Evolutionary conservation across 108 stramenopile genomes (phyloP), one percentile per base, ranked within the genome.

Genomic region (Aureococcus anophagefferens): DNA sequence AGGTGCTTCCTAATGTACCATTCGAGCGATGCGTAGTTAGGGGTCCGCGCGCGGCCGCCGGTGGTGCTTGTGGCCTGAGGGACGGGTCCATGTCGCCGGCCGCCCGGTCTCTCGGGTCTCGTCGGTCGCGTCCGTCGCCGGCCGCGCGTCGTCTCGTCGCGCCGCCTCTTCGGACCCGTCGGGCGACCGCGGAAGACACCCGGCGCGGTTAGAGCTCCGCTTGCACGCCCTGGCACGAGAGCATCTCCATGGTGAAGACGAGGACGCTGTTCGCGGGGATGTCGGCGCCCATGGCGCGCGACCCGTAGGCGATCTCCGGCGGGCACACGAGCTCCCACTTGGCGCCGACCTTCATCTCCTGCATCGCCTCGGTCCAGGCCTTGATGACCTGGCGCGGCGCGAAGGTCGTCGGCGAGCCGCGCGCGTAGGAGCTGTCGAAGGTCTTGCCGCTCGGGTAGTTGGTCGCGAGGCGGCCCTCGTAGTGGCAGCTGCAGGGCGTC

Each of bases 401-500:
- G 45, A 72, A 72, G 44, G n/a, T 35, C 30, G 64, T 67, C 21
- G 72, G 72, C 66, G 66, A 15, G 46, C 35, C 72, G 7, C 72
- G 72, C 28, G 65, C 65, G 30, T 65, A 35, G 65, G 30, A 31
- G 30, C 35, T 40, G 72, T 72, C 72, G 45, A 72, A 72, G 44
- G 66, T 64, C 21, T 16, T 16, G 21, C 51, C 51, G 7, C 7
- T 9, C 51, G 51, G 51, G 51, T 59, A 25, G 51, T 59, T 25
- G 7, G 51, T 25, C n/a, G 36, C 66, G 44, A 67, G 65, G 21
- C 63, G 34, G 30, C 72, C 72, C 17, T 72, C 63, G 66, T 72
- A 72, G 66, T 72, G 72, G 72, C 72, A 72, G 65, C n/a, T n/a
- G 73, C 90, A 91, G 30, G 90, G 87, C 65, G 81, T 81, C 62